Percentiles rank a stretch among this genome's conserved stretches.
Conservation (phyloP, 495 filamentous ascomycete genomes). For the Xylaria nigripes region DNA sequence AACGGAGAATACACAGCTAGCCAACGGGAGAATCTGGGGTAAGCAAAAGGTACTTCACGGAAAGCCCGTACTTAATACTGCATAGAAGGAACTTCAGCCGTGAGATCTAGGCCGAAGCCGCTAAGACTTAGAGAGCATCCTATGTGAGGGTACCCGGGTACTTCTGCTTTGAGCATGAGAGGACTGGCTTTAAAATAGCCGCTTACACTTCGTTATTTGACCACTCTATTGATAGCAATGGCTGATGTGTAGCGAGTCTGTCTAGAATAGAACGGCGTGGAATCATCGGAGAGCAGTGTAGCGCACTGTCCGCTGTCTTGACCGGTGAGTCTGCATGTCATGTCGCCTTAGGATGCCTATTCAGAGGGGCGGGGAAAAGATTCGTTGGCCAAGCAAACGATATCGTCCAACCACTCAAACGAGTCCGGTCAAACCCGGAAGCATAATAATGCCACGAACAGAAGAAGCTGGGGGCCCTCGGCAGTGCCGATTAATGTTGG, state of each 20-base stretch:
- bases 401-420: background rate
- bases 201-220: background rate
- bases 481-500: no score
- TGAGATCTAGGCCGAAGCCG: background rate
- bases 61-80: background rate
- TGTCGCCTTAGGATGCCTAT: conserved; percentile 1
- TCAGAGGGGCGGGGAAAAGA: conserved; percentile 8
- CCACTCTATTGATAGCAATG: background rate
- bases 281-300: background rate
- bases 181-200: background rate
- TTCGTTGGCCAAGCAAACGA: conserved; percentile 6
- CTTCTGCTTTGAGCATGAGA: background rate
- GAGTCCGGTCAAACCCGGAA: conserved; percentile 7
- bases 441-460: background rate
- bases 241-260: background rate
- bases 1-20: conserved; percentile 17
- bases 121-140: background rate
- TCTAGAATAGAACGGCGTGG: background rate
- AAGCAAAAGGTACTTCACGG: background rate
- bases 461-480: background rate
- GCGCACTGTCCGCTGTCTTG: conserved; percentile 4
- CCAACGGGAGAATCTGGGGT: conserved; percentile 7
- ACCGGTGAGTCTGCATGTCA: conserved; percentile 16
- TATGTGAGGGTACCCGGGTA: background rate
- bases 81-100: background rate